Conservation (phyloP, 371 early-diverging fungal species). For the Coemansia sp. region DNA sequence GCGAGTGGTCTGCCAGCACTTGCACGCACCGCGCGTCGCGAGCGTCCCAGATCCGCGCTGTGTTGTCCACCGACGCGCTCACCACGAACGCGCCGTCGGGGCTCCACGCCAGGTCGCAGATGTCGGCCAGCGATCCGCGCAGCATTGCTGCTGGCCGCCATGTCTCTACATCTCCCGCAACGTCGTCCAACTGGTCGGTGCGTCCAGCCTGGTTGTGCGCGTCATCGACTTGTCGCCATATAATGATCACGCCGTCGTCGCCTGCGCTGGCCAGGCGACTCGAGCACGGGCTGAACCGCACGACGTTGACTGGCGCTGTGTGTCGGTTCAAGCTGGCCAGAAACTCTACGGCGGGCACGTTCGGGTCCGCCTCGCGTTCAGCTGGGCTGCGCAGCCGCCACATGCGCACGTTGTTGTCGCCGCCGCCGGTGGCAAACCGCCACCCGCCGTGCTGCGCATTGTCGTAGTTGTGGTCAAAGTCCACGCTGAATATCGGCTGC, state of each 20-base stretch:
- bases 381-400: slow-evolving; percentile 34
- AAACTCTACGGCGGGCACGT: slow-evolving; percentile 64
- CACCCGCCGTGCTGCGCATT: slow-evolving; percentile 37
- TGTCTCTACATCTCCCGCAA: slow-evolving; percentile 54
- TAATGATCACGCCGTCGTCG: slow-evolving; percentile 83
- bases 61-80: slow-evolving; percentile 90
- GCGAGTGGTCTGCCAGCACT: slow-evolving; percentile 80
- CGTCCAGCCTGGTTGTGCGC: not conserved
- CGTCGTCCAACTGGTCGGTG: slow-evolving; percentile 28
- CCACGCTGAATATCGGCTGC: slow-evolving; percentile 84
- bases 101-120: slow-evolving; percentile 95
- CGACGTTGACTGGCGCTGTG: slow-evolving; percentile 87
- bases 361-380: slow-evolving; percentile 38
- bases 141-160: slow-evolving; percentile 60
- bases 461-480: slow-evolving; percentile 70
- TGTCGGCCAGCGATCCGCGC: slow-evolving; percentile 69
- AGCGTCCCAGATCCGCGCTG: slow-evolving; percentile 86
- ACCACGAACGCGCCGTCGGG: slow-evolving; percentile 83
- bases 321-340: slow-evolving; percentile 82
- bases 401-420: slow-evolving; percentile 85
- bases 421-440: slow-evolving; percentile 90
- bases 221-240: slow-evolving; percentile 66
- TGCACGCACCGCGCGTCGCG: slow-evolving; percentile 70
- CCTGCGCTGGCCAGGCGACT: slow-evolving; percentile 80
- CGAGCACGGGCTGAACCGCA: slow-evolving; percentile 85